A percentile compares a stretch with the other conserved stretches of the same genome.
Conservation (phyloP, 768 basidiomycete genomes). For the Pholiota conissans region DNA sequence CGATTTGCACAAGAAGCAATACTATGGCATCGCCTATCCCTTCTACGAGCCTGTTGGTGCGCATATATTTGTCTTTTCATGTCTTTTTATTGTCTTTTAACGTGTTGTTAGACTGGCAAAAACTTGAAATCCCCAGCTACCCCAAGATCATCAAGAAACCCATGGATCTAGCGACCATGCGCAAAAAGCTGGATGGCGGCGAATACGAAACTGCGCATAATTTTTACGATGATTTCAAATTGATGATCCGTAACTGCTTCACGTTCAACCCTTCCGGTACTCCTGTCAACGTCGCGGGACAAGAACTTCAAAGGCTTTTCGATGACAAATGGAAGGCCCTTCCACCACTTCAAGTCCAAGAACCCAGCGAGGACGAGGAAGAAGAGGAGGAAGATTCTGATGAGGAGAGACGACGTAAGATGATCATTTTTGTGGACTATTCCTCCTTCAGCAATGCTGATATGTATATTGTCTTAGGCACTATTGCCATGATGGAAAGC, state of each 20-base stretch:
- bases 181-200: constrained; percentile 74
- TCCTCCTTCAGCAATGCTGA: constrained; percentile 9
- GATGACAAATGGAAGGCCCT: constrained; percentile 89
- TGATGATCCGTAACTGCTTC: constrained; percentile 95
- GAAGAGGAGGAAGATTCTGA: constrained; percentile 70
- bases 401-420: constrained; percentile 68
- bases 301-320: constrained; percentile 83
- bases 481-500: constrained; percentile 75
- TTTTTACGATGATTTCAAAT: constrained; percentile 89
- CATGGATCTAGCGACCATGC: constrained; percentile 93
- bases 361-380: constrained; percentile 56
- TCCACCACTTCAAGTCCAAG: constrained; percentile 65
- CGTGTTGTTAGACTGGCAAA: constrained; percentile 61
- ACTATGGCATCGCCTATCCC: constrained; percentile 68
- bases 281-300: constrained; percentile 83
- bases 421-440: constrained; percentile 13
- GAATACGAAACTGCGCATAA: constrained; percentile 78
- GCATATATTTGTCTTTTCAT: constrained; percentile 6
- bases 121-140: constrained; percentile 81
- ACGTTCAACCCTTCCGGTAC: constrained; percentile 89
- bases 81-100: constrained; percentile 9
- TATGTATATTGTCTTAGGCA: constrained; percentile 39
- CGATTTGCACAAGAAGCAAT: constrained; percentile 79
- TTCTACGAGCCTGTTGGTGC: constrained; percentile 97
- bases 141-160: constrained; percentile 88